Evolutionary conservation across 1,284 basidiomycete species (phyloP).

Genomic region (Malassezia psittaci): DNA sequence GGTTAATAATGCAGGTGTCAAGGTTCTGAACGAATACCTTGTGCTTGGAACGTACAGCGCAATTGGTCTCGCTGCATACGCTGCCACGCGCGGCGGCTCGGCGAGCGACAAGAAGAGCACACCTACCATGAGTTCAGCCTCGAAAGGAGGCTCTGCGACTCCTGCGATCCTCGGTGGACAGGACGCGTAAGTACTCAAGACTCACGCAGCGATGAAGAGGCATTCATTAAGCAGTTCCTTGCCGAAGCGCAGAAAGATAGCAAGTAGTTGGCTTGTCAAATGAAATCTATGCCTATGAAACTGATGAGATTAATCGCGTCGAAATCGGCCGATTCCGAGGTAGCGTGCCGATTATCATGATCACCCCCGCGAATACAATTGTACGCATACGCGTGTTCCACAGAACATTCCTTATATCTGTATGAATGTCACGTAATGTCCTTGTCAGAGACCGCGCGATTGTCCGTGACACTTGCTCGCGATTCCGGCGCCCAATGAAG

Average conservation of each 20-base stretch:
- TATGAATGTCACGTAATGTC: background rate
- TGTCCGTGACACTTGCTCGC: background rate
- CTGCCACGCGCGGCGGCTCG: constrained; percentile 16
- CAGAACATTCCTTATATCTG: background rate
- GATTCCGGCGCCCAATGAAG: background rate
- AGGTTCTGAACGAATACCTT: constrained; percentile 44
- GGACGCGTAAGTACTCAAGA: background rate
- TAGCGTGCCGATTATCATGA: background rate
- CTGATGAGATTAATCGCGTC: background rate
- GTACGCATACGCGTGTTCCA: background rate
- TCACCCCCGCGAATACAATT: background rate
- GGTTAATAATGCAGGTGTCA: constrained; percentile 19
- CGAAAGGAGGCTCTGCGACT: background rate
- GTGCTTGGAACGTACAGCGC: constrained; percentile 33
- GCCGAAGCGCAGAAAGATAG: constrained; percentile 34
- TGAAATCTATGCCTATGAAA: background rate
- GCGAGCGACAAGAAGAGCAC: constrained; percentile 12
- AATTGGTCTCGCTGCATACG: constrained; percentile 26
- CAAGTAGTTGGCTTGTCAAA: constrained; percentile 2
- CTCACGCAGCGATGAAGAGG: constrained; percentile 38
- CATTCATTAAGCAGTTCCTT: constrained; percentile 46
- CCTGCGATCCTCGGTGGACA: constrained; percentile 1
- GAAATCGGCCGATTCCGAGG: background rate
- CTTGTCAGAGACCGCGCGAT: constrained; percentile 1
- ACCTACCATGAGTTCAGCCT: background rate